Base-by-base conservation (phyloP, 768 basidiomycete genomes). In the Leccinum incarnatum region DNA sequence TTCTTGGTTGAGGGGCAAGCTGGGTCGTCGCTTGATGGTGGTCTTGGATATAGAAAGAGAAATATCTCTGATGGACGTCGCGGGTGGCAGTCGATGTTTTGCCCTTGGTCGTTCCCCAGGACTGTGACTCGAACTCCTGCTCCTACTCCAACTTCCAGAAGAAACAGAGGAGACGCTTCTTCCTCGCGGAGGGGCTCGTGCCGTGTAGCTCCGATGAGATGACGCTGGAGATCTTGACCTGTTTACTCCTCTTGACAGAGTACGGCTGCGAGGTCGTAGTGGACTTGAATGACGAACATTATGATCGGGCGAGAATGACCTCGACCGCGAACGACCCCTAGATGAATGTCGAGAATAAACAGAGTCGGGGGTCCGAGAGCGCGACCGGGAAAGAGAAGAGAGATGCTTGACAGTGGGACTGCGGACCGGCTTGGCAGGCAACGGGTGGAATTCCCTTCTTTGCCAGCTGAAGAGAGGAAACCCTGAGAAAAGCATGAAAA, bases 261-360 rank as follows among this genome's bases (percentile, higher is more conserved):
- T 79, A 42, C 73, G 80, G 64, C 81, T 83, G 27, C 73, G 79
- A 21, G 77, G 69, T 14, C 68, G 72, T 47, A 70, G 70, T 51
- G 80, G 82, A 68, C 83, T 86, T 10, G 78, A 74, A 57, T 81
- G 82, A 60, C 79, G 77, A 25, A 79, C 82, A 67, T 85, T 85
- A 19, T 77, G 76, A 48, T 77, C 79, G 15, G 87, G 87, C 23
- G 88, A 86, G 57, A 74, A 67, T 36, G 83, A 85, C 42, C 78
- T 79, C 17, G 89, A 87, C 47, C 77, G 81, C 29, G 88, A 89
- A 36, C 83, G 86, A 58, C 82, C 85, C 48, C 82, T 79, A 49
- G 86, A 87, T 23, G 88, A 88, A 42, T 76, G 81, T 51, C 76
- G 81, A 21, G 88, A 88, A 54, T 81, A 82, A 60, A 79, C 79